phyloP scores from a whole-genome alignment of 2,329 filamentous ascomycete genomes.

The Fusarium sp. region DNA sequence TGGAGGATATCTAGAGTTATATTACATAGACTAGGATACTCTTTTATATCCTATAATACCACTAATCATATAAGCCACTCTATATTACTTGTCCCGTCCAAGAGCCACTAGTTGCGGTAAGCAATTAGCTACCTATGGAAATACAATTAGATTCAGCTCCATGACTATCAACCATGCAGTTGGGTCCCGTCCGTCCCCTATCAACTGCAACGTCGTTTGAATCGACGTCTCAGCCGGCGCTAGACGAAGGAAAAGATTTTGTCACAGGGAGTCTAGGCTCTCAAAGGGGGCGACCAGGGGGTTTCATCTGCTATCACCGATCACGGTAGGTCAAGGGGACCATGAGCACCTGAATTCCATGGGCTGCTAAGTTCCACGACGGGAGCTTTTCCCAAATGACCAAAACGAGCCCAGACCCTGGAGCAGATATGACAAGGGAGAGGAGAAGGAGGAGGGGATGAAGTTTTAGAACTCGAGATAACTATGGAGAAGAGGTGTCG shows the following conservation, averaged over 20 bases:
- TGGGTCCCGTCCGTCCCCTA: conserved; percentile 10
- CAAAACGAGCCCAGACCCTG: conserved; percentile 16
- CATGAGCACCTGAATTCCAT: background rate
- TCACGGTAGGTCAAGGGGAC: conserved; percentile 6
- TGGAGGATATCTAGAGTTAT: background rate
- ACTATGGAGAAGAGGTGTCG: conserved; percentile 12
- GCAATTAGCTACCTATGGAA: background rate
- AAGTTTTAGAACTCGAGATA: conserved; percentile 29
- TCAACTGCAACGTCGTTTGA: conserved; percentile 29
- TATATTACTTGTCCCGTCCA: background rate
- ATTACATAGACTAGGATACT: background rate
- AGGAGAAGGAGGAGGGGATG: conserved; percentile 8
- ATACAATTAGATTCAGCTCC: background rate
- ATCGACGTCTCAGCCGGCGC: conserved; percentile 33
- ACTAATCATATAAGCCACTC: background rate
- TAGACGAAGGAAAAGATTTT: conserved; percentile 23
- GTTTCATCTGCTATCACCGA: background rate
- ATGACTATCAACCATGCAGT: background rate
- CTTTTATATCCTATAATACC: background rate
- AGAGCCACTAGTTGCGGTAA: background rate
- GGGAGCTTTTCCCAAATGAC: conserved; percentile 11
- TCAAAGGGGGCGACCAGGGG: conserved; percentile 30
- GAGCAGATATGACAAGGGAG: conserved; percentile 15
- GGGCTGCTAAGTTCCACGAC: conserved; percentile 7
- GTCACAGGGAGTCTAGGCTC: conserved; percentile 24